Evolutionary conservation across 228 moss, liverwort and hornwort genomes (phyloP), one percentile per base, ranked within the genome.

Genomic region (Sphagnum fallax): DNA sequence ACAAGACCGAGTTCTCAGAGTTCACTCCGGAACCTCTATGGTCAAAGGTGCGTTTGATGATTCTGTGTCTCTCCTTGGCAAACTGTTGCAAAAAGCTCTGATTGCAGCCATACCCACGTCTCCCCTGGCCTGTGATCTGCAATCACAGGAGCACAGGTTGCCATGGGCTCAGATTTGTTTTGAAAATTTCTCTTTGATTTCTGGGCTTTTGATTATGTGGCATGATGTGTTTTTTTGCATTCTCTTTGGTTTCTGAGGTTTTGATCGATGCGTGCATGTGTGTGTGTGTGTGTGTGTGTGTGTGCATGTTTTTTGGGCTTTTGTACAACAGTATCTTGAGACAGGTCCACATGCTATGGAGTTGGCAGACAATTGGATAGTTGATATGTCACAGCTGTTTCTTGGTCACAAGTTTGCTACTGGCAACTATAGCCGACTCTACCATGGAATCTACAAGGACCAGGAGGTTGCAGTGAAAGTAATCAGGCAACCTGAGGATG

Each of bases 381-480:
- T 92, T 66, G 88, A 95, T 77, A 77, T 89, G 85, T 84, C 87
- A 0, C 74, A 86, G 18, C 76, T 95, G 49, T 92, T 89, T 6
- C 48, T 95, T 10, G 95, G 95, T 9, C 81, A 72, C 49, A 84
- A 72, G 67, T 95, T 95, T 65, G 95, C 95, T 0, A 78, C 85
- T 18, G 90, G 95, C 52, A 76, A 85, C 16, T 82, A 81, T 65
- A 92, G 92, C 73, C 89, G 92, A 4, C 70, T 95, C 61, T 95
- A 95, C 72, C 92, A 84, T 50, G 95, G 95, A 4, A 78, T 82
- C 15, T 95, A 95, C 71, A 79, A 83, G 58, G 69, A 79, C 55
- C 81, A 80, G 68, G 90, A 90, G 68, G 95, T 95, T n/a, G 95
- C 95, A 5, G 89, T 95, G 1, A 95, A 95, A 72, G 73, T 90